Evolutionary conservation across 23 red algal species (phyloP).

Genomic region (Gracilaria domingensis): DNA sequence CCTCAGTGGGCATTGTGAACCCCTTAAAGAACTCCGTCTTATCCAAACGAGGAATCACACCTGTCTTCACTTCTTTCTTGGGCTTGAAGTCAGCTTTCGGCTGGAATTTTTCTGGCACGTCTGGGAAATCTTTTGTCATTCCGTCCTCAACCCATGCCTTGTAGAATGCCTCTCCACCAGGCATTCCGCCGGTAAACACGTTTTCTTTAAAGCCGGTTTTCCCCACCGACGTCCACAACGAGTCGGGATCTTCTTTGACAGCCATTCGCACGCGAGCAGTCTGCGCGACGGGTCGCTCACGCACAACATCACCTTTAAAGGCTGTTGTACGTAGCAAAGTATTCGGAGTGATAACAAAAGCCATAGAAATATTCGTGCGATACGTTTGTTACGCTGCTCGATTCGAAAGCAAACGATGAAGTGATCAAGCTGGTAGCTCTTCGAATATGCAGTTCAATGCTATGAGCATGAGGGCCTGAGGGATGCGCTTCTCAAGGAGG

Average conservation of each 20-base stretch:
- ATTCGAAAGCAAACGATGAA: not conserved
- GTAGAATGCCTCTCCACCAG: constrained; percentile 85
- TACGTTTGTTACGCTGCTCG: not conserved
- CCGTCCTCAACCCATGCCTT: constrained; percentile 79
- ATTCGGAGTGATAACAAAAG: constrained; percentile 32
- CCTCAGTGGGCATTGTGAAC: constrained; percentile 9
- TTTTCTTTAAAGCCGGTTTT: constrained; percentile 65
- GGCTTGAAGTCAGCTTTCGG: constrained; percentile 54
- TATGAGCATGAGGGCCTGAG: too few relatives aligned
- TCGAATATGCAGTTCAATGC: not conserved
- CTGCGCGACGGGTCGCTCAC: not conserved
- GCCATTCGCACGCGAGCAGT: constrained; percentile 21
- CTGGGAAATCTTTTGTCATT: constrained; percentile 67
- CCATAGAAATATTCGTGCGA: not conserved
- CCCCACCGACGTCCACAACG: constrained; percentile 27
- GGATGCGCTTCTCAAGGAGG: too few relatives aligned
- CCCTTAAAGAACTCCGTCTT: constrained; percentile 64
- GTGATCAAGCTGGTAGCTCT: not conserved
- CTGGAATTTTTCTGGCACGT: constrained; percentile 58
- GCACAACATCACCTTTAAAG: not conserved
- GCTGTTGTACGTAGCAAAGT: not conserved
- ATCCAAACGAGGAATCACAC: constrained; percentile 40
- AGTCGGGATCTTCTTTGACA: constrained; percentile 20
- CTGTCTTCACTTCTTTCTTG: constrained; percentile 53
- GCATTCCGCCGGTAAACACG: constrained; percentile 81